These are phyloP conservation scores for Dispira parvispora DNA, from an alignment of 192 early-diverging fungal genomes.

Conservation along the genomic window DNA sequence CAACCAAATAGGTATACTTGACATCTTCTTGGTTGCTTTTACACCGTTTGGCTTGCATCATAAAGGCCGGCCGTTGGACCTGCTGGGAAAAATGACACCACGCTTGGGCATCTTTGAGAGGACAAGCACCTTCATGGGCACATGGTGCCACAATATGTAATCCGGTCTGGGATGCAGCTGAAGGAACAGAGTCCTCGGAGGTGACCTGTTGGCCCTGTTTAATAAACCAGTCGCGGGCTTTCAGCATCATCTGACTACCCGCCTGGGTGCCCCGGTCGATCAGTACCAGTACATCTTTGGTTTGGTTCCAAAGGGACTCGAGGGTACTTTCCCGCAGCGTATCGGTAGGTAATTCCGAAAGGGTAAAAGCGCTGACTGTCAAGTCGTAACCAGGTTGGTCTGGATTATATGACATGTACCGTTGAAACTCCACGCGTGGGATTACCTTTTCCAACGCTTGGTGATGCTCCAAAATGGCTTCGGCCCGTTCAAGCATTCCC, in stretches of 20 bases:
- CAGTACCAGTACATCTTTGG: constrained; percentile 58
- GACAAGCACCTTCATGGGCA: constrained; percentile 57
- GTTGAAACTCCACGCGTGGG: constrained; percentile 29
- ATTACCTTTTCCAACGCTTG: background rate
- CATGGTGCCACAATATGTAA: constrained; percentile 68
- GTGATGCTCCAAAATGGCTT: constrained; percentile 21
- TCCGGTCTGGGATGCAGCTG: background rate
- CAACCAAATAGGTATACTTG: constrained; percentile 60
- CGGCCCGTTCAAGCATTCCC: constrained; percentile 54
- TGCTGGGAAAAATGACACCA: constrained; percentile 80
- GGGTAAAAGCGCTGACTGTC: constrained; percentile 54
- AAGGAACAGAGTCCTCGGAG: constrained; percentile 10
- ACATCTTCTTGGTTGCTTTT: constrained; percentile 52
- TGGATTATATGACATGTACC: constrained; percentile 39
- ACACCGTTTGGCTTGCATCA: constrained; percentile 49
- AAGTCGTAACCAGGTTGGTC: constrained; percentile 33
- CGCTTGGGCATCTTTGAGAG: constrained; percentile 32
- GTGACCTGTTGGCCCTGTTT: constrained; percentile 18
- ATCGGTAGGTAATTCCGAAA: constrained; percentile 55
- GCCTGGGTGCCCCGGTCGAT: constrained; percentile 68
- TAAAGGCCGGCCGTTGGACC: constrained; percentile 40
- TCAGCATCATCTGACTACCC: constrained; percentile 43
- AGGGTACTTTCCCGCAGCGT: constrained; percentile 42
- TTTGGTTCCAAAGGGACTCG: constrained; percentile 62
- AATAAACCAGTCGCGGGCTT: constrained; percentile 51